Evolutionary conservation across 345 rosid genomes (phyloP), one percentile per base, ranked within the genome.

Genomic region (Carallia brachiata): DNA sequence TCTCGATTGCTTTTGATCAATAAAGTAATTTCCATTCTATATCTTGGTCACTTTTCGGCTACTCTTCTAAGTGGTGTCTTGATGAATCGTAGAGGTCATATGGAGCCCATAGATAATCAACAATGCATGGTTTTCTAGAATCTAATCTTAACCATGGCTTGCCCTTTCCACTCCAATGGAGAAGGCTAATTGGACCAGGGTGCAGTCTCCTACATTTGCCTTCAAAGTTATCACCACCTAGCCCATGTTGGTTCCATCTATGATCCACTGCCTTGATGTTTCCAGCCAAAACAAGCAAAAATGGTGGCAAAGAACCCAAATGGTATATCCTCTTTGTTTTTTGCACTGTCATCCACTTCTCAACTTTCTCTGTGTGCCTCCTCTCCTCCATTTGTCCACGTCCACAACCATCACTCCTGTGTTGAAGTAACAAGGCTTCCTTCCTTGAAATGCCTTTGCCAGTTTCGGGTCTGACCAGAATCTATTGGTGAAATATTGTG

Each of bases 141-240:
- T 86, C 90, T 57, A 84, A 52, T 71, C 96, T 84, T 61, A 82
- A 31, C 90, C 92, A 83, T 36, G 92, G 90, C 78, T 89, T 86
- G 7, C 92, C 90, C 70, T 84, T 89, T 0, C 89, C 96, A 30
- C 90, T 87, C 92, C 92, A 87, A 75, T 86, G 92, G 13, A 87
- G 85, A 31, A 84, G 85, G 53, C 89, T 84, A n/a, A 86, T 77
- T 0, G 92, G 90, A 57, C 90, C 96, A 2, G 96, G 92, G 60
- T 89, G 92, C 69, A 89, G 70, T 2, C 74, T 79, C 77, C 92
- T 77, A 7, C 92, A 87, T 71, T 54, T 84, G 1, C 90, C 90
- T 77, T 83, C 84, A 18, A 83, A 74, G 36, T 89, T 89, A 54
- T 87, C 95, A 0, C 90, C 92, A 23, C 90, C 95, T 4, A 89